phyloP scores from a whole-genome alignment of 2,329 filamentous ascomycete species.

The Rutstroemia sp. region DNA sequence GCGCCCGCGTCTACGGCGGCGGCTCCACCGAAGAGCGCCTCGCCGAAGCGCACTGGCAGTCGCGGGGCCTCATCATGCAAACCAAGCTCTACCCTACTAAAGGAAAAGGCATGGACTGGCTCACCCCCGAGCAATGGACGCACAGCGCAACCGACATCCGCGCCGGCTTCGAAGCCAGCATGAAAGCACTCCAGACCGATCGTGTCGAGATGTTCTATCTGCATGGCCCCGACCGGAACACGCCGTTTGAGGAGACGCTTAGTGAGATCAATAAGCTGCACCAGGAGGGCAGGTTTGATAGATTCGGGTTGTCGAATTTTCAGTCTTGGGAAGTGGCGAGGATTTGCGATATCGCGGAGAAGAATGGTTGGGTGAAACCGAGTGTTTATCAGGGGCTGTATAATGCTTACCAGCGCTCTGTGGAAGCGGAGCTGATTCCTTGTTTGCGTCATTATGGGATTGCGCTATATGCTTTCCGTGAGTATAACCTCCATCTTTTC shows the following conservation, averaged over 20 bases:
- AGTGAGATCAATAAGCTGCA: constrained; percentile 29
- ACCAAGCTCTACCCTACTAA: constrained; percentile 41
- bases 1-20: constrained; percentile 55
- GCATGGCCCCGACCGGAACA: constrained; percentile 24
- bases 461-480: constrained; percentile 50
- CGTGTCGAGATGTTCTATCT: constrained; percentile 28
- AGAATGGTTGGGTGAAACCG: constrained; percentile 30
- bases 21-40: constrained; percentile 60
- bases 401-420: constrained; percentile 34
- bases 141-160: constrained; percentile 44
- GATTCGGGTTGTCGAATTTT: constrained; percentile 55
- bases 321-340: constrained; percentile 32
- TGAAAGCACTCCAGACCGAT: constrained; percentile 47
- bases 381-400: constrained; percentile 31
- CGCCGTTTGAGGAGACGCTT: constrained; percentile 25
- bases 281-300: constrained; percentile 19
- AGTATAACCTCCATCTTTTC: too few species aligned
- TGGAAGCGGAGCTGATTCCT: constrained; percentile 54
- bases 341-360: constrained; percentile 28
- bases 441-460: constrained; percentile 52
- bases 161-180: constrained; percentile 41
- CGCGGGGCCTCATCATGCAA: constrained; percentile 53
- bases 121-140: constrained; percentile 9
- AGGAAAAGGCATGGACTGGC: background rate
- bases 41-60: constrained; percentile 49